Conservation (phyloP, 2,329 filamentous ascomycete genomes). For the Diaporthe eres region DNA sequence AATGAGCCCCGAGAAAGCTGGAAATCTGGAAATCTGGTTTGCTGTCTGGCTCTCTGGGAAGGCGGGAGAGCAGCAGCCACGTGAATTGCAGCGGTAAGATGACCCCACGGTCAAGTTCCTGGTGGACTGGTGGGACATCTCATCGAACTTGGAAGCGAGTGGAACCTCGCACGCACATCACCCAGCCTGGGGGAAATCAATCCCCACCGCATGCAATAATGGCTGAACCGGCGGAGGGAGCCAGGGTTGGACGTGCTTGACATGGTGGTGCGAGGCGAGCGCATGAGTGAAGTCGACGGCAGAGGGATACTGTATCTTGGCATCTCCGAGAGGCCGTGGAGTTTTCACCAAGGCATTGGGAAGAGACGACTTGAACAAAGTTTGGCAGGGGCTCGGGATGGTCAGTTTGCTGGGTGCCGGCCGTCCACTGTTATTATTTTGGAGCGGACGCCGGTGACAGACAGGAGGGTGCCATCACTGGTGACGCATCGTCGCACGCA, state of each 20-base stretch:
- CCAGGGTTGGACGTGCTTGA: neutral
- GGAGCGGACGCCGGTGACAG: neutral
- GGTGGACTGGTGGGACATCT: conserved; percentile 20
- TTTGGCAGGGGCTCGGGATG: conserved; percentile 14
- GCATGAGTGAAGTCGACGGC: neutral
- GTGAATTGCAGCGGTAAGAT: conserved; percentile 34
- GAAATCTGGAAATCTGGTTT: neutral
- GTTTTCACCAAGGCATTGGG: conserved; percentile 16
- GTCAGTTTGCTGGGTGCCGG: neutral
- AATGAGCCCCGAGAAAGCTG: conserved; percentile 3
- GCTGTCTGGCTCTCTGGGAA: neutral
- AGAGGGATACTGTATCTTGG: neutral
- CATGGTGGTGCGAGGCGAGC: neutral
- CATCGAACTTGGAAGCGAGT: conserved; percentile 39
- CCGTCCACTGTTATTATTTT: neutral
- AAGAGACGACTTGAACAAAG: neutral
- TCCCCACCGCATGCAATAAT: conserved; percentile 20
- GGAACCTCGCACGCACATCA: conserved; percentile 25
- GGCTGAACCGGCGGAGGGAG: neutral
- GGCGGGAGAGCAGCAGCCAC: conserved; percentile 35
- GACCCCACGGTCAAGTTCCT: conserved; percentile 39
- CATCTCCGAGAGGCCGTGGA: conserved; percentile 4
- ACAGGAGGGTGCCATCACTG: neutral
- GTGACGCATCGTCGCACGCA: conserved; percentile 14
- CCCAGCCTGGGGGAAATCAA: conserved; percentile 27